Conservation (phyloP, 148 eudicot genomes). For the Oxyria digyna region DNA sequence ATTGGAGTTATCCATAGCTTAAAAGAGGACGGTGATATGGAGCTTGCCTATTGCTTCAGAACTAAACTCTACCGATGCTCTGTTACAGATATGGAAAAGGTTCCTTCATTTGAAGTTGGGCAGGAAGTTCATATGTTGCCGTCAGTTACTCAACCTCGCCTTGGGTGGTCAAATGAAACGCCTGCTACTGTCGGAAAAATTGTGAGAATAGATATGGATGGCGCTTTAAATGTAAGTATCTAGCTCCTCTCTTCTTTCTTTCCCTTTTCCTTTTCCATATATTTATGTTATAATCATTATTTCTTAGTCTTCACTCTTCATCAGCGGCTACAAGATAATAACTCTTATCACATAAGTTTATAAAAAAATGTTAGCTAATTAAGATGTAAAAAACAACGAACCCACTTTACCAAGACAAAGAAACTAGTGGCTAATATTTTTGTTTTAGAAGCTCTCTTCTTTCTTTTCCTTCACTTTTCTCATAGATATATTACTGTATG, state of each 20-base stretch:
- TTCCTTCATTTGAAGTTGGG: constrained; percentile 83
- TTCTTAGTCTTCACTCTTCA: background rate
- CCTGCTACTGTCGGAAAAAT: constrained; percentile 85
- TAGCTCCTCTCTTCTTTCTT: background rate
- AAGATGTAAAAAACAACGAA: background rate
- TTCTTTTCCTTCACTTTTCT: too few relatives aligned
- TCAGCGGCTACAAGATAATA: background rate
- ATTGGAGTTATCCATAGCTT: constrained; percentile 86
- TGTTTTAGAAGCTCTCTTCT: too few relatives aligned
- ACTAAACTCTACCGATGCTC: constrained; percentile 88
- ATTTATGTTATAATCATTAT: background rate
- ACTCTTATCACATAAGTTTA: background rate
- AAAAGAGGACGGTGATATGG: constrained; percentile 98
- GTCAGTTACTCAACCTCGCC: constrained; percentile 74
- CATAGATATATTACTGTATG: too few relatives aligned
- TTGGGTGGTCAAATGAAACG: constrained; percentile 94
- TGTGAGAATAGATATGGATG: constrained; percentile 91
- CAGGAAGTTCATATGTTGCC: constrained; percentile 85
- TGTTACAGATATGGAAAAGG: constrained; percentile 90
- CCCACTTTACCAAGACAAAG: background rate
- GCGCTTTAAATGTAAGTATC: constrained; percentile 72
- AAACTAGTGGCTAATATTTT: constrained; percentile 11
- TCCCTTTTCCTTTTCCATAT: background rate
- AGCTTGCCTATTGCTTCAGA: constrained; percentile 90
- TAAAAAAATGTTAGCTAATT: background rate